Percentiles rank a stretch among this genome's conserved stretches.
Conservation (phyloP, 2,329 filamentous ascomycete species). For the Harringtonia aguacate region DNA sequence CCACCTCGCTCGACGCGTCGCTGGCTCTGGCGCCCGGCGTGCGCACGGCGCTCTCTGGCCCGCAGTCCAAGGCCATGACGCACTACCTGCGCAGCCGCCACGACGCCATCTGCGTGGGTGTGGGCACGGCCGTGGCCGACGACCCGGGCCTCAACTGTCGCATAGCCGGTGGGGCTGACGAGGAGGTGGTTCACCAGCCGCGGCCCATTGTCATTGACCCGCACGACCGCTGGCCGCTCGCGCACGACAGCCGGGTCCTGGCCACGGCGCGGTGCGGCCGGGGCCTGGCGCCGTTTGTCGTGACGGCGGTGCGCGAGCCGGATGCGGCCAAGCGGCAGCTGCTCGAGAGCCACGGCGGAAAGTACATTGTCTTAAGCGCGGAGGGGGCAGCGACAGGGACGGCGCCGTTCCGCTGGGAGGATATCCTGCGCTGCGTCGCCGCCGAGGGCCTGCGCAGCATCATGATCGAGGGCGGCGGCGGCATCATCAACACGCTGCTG, state of each 20-base stretch:
- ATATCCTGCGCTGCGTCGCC: conserved; percentile 48
- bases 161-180: conserved; percentile 30
- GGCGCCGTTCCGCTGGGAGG: conserved; percentile 51
- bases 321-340: conserved; percentile 30
- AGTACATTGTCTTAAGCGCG: conserved; percentile 31
- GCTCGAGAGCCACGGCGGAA: conserved; percentile 40
- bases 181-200: conserved; percentile 46
- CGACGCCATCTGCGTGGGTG: conserved; percentile 76
- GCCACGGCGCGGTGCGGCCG: conserved; percentile 50
- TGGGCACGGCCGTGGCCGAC: conserved; percentile 74
- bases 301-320: conserved; percentile 40
- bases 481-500: conserved; percentile 75
- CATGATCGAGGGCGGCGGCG: conserved; percentile 85
- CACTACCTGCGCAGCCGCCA: conserved; percentile 78
- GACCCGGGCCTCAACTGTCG: conserved; percentile 80
- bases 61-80: conserved; percentile 81
- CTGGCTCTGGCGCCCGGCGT: conserved; percentile 66
- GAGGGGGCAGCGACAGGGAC: conserved; percentile 3
- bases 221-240: conserved; percentile 58
- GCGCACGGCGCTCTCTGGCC: conserved; percentile 76
- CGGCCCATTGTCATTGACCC: conserved; percentile 78
- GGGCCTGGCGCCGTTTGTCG: conserved; percentile 64
- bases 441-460: conserved; percentile 59
- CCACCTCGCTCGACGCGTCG: conserved; percentile 76
- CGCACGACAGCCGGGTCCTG: conserved; percentile 51